Evolutionary conservation across 2,329 filamentous ascomycete species (phyloP), one percentile per base, ranked within the genome.

Genomic region (Fusarium sp.): DNA sequence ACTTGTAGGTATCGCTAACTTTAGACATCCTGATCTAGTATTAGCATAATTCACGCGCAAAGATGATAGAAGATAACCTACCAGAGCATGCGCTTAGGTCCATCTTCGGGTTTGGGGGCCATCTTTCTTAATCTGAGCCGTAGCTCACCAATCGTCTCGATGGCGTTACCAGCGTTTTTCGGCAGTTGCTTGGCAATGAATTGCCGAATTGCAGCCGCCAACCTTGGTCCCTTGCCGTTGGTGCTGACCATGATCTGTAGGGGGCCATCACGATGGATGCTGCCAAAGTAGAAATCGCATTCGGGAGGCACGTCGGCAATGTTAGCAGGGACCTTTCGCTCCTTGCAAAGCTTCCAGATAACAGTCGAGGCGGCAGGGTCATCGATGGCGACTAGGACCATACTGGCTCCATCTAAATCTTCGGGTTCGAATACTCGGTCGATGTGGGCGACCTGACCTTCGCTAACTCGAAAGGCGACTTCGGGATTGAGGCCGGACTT

Each of bases 261-360:
- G 8, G 96, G 96, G 0, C 96, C 96, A 79, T 99, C 96, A 53
- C 96, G 91, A 81, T 99, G 93, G 41, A 98, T 91, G 78, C 92
- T 96, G 68, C 96, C 96, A 82, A 99, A 99, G 85, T 98, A 99
- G 79, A 99, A 99, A 78, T 99, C 96, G 81, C 96, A 99, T 80
- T 99, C 96, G 1, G 94, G 88, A 0, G 96, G 96, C 6, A 99
- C 96, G 78, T 99, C 96, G 72, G 96, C 96, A 72, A 99, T 97
- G 80, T 99, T 99, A 61, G 94, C 94, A 8, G 94, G 90, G 70
- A 98, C 92, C 65, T 90, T 90, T 65, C 85, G 87, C 79, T 94
- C 87, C 80, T 97, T 95, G 86, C 95, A 98, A 25, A 97, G 86
- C 79, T 95, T 95, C 92, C 94, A 99, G 78, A 99, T 94, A 69